Evolutionary conservation across 106 monocot species (phyloP).

Genomic region (Dioscorea alata): DNA sequence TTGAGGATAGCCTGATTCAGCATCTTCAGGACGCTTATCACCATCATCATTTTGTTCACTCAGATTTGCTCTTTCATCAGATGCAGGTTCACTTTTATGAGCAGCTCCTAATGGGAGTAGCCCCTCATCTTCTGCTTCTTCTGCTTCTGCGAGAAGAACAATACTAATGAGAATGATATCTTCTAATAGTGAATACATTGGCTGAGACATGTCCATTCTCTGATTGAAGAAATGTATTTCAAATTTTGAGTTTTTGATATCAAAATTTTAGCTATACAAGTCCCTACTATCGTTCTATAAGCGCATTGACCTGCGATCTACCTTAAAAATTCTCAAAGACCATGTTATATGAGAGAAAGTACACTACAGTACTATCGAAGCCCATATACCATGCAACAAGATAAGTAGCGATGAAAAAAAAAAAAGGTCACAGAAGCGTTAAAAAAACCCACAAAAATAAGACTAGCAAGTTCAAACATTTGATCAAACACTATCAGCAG

Average conservation of each 20-base stretch:
- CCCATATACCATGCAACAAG: not conserved
- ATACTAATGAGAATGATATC: not conserved
- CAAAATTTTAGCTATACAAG: not conserved
- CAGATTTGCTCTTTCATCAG: not conserved
- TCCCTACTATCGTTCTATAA: not conserved
- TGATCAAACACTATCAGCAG: too few species aligned
- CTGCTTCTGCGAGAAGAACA: not conserved
- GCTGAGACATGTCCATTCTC: too few species aligned
- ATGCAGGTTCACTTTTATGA: slow-evolving; percentile 16
- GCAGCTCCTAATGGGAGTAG: slow-evolving; percentile 14
- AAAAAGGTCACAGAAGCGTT: too few species aligned
- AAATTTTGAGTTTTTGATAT: not conserved
- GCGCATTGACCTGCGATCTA: not conserved
- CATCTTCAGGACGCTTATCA: slow-evolving; percentile 15
- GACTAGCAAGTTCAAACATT: too few species aligned
- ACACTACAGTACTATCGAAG: too few species aligned
- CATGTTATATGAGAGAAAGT: not conserved
- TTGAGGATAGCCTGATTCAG: slow-evolving; percentile 45
- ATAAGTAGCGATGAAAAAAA: too few species aligned
- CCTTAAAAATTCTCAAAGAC: not conserved
- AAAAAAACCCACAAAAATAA: too few species aligned
- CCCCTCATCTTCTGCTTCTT: slow-evolving; percentile 19
- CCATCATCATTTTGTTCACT: slow-evolving; percentile 16
- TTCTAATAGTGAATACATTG: not conserved
- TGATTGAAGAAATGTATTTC: not conserved